Evolutionary conservation across 805 yeast species (phyloP).

Genomic region (Saccharomyces mikatae): DNA sequence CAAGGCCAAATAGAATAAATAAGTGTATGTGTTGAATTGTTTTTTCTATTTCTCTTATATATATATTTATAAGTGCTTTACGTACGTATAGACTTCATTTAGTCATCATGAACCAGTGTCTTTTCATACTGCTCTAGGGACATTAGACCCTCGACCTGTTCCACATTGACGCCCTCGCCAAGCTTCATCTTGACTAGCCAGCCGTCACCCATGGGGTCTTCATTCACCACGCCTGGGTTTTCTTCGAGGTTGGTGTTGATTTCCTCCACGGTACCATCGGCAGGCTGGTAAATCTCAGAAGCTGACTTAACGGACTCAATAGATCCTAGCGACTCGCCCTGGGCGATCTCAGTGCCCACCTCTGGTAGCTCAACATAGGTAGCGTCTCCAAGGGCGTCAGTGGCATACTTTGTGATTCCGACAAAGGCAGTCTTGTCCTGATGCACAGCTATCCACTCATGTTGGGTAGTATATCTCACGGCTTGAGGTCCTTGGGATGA

Average conservation of each 20-base stretch:
- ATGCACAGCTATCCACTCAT: conserved; percentile 90
- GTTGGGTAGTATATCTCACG: conserved; percentile 74
- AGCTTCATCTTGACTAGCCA: conserved; percentile 81
- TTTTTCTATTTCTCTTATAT: not conserved
- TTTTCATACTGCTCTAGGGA: conserved; percentile 48
- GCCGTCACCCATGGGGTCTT: conserved; percentile 88
- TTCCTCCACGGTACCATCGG: conserved; percentile 65
- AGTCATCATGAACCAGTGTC: conserved; percentile 48
- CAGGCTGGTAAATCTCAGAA: conserved; percentile 85
- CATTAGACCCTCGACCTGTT: conserved; percentile 39
- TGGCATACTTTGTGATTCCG: conserved; percentile 93
- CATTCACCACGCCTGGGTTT: conserved; percentile 70
- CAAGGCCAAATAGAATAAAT: conserved; percentile 5
- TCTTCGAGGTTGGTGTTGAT: conserved; percentile 59
- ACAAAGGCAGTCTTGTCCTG: conserved; percentile 74
- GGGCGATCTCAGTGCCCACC: conserved; percentile 48
- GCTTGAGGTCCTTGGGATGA: conserved; percentile 27
- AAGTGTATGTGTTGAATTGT: not conserved
- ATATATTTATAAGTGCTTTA: not conserved
- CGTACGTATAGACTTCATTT: conserved; percentile 4
- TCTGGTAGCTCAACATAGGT: conserved; percentile 89
- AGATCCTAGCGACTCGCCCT: conserved; percentile 82
- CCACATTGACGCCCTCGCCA: conserved; percentile 38
- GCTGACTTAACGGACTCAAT: conserved; percentile 95
- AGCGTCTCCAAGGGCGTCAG: conserved; percentile 95